These are phyloP conservation scores for Schizopora paradoxa DNA, from an alignment of 1,284 basidiomycete species.

Conservation along the genomic window DNA sequence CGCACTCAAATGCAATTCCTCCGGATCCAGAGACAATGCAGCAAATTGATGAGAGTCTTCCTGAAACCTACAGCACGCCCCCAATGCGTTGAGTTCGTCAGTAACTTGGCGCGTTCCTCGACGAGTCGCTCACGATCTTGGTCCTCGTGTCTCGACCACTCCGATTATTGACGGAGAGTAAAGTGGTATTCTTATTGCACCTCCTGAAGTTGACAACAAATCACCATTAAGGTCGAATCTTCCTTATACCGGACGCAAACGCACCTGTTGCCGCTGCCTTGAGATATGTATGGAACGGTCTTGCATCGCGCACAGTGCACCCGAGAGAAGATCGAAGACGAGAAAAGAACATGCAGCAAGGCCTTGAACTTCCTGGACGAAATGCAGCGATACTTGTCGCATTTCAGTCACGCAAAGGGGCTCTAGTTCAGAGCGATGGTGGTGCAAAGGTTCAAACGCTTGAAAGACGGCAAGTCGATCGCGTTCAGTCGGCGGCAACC, in stretches of 20 bases:
- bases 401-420: constrained; percentile 3
- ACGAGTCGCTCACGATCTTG: constrained; percentile 8
- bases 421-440: background rate
- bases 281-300: constrained; percentile 16
- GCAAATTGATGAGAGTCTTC: constrained; percentile 81
- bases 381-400: constrained; percentile 3
- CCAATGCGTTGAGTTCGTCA: too few species aligned
- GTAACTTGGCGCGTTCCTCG: background rate
- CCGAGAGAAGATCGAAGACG: constrained; percentile 8
- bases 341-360: constrained; percentile 17
- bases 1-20: constrained; percentile 63
- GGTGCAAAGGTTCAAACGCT: background rate
- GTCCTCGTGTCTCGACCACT: constrained; percentile 15
- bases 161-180: constrained; percentile 16
- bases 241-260: background rate
- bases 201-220: constrained; percentile 1
- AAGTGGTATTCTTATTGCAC: constrained; percentile 15
- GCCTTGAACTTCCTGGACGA: constrained; percentile 6
- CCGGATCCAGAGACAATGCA: constrained; percentile 66
- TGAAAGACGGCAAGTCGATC: background rate
- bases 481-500: too few species aligned
- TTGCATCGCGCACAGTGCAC: background rate
- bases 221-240: background rate
- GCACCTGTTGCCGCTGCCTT: constrained; percentile 15
- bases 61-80: constrained; percentile 48